phyloP scores from a whole-genome alignment of 805 yeast species.

The Priceomyces carsonii region DNA sequence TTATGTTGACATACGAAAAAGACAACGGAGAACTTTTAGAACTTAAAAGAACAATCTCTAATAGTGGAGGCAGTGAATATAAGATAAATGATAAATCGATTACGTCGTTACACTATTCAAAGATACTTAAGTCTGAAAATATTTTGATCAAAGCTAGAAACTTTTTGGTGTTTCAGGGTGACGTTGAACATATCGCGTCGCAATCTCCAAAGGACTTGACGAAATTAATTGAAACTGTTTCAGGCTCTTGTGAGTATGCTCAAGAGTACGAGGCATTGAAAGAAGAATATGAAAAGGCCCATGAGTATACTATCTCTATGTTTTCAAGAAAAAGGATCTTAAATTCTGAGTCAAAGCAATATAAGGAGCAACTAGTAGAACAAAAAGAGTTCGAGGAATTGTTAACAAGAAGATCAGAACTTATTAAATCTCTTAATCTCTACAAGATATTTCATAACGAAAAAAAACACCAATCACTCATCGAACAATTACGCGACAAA shows the following conservation, averaged over 20 bases:
- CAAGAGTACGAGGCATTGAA: slow-evolving; percentile 65
- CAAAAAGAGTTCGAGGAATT: slow-evolving; percentile 65
- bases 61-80: slow-evolving; percentile 66
- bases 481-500: slow-evolving; percentile 31
- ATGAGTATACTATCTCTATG: slow-evolving; percentile 60
- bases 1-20: slow-evolving; percentile 73
- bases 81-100: slow-evolving; percentile 61
- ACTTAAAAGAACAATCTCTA: slow-evolving; percentile 62
- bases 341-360: slow-evolving; percentile 74
- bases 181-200: slow-evolving; percentile 89
- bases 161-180: slow-evolving; percentile 95
- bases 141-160: slow-evolving; percentile 87
- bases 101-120: slow-evolving; percentile 64
- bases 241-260: slow-evolving; percentile 73
- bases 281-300: slow-evolving; percentile 66
- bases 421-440: slow-evolving; percentile 52
- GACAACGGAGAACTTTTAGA: slow-evolving; percentile 57
- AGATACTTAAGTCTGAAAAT: slow-evolving; percentile 70
- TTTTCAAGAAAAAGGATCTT: slow-evolving; percentile 69
- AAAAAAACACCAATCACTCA: slow-evolving; percentile 34
- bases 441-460: slow-evolving; percentile 69
- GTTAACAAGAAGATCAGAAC: slow-evolving; percentile 46
- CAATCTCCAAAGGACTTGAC: slow-evolving; percentile 80
- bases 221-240: slow-evolving; percentile 72
- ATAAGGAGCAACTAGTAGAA: slow-evolving; percentile 72